phyloP scores from a whole-genome alignment of 371 early-diverging fungal species.

The Rhizopus arrhizus region DNA sequence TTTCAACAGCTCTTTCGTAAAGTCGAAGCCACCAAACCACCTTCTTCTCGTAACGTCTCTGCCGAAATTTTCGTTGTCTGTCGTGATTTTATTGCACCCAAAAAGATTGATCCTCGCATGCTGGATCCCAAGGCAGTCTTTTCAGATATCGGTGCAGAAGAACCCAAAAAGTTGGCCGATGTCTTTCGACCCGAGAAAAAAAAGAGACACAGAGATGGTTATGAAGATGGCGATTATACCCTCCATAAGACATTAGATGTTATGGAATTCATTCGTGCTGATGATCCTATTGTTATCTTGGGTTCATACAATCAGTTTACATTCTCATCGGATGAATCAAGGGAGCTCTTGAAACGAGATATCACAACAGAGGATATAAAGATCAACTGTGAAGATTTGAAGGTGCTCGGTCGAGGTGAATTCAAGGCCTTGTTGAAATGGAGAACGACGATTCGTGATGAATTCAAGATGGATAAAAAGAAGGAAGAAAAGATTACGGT shows the following conservation, averaged over 20 bases:
- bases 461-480: slow-evolving; percentile 52
- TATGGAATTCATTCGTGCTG: slow-evolving; percentile 76
- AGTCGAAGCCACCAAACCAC: slow-evolving; percentile 99
- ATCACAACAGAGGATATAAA: slow-evolving; percentile 83
- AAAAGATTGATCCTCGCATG: slow-evolving; percentile 93
- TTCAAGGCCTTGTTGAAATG: slow-evolving; percentile 89
- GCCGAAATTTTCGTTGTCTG: slow-evolving; percentile 99
- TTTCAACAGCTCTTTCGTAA: slow-evolving; percentile 97
- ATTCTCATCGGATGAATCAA: slow-evolving; percentile 71
- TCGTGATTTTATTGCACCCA: slow-evolving; percentile 91
- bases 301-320: slow-evolving; percentile 74
- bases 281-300: slow-evolving; percentile 79
- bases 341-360: slow-evolving; percentile 60
- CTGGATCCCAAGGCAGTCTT: slow-evolving; percentile 96
- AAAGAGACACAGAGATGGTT: slow-evolving; percentile 92
- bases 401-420: slow-evolving; percentile 91
- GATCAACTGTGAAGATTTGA: slow-evolving; percentile 82
- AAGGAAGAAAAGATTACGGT: slow-evolving; percentile 52
- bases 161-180: slow-evolving; percentile 54
- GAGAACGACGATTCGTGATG: slow-evolving; percentile 72
- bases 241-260: slow-evolving; percentile 73
- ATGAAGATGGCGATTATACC: slow-evolving; percentile 92
- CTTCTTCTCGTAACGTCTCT: slow-evolving; percentile 98
- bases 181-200: slow-evolving; percentile 87
- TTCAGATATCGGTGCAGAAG: slow-evolving; percentile 78